A percentile compares a stretch with the other conserved stretches of the same genome.
phyloP scores from a whole-genome alignment of 768 basidiomycete genomes.

The Galerina sulciceps region DNA sequence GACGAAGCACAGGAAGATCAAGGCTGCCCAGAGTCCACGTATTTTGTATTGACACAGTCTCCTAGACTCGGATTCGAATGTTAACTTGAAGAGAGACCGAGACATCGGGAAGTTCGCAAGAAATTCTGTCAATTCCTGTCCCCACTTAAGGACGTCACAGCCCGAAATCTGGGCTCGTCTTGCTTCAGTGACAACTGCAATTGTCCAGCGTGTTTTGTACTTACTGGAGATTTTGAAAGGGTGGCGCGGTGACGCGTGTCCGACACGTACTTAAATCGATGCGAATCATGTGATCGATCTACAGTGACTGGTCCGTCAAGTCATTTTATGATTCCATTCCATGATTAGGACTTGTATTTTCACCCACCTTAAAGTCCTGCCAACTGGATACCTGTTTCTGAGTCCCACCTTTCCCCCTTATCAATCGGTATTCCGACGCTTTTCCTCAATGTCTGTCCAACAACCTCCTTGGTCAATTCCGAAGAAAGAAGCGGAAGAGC shows the following conservation, averaged over 20 bases:
- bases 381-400: constrained; percentile 15
- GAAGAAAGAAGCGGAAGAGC: constrained; percentile 49
- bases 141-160: no score
- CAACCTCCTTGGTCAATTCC: constrained; percentile 66
- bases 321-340: constrained; percentile 15
- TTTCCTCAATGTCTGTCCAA: constrained; percentile 53
- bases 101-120: no score
- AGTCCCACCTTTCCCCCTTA: not conserved
- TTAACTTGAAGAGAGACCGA: no score
- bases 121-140: no score
- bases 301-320: constrained; percentile 7
- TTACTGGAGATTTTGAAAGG: no score
- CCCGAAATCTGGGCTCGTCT: no score
- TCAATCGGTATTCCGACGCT: constrained; percentile 6
- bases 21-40: no score
- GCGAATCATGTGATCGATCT: constrained; percentile 13
- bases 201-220: no score
- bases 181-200: no score
- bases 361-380: constrained; percentile 20
- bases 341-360: constrained; percentile 30
- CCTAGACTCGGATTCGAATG: no score
- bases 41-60: no score
- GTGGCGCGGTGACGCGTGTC: not conserved
- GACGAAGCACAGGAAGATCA: no score
- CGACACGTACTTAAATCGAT: not conserved